Evolutionary conservation across 495 filamentous ascomycete genomes (phyloP).

Genomic region (Penicillium steckii): DNA sequence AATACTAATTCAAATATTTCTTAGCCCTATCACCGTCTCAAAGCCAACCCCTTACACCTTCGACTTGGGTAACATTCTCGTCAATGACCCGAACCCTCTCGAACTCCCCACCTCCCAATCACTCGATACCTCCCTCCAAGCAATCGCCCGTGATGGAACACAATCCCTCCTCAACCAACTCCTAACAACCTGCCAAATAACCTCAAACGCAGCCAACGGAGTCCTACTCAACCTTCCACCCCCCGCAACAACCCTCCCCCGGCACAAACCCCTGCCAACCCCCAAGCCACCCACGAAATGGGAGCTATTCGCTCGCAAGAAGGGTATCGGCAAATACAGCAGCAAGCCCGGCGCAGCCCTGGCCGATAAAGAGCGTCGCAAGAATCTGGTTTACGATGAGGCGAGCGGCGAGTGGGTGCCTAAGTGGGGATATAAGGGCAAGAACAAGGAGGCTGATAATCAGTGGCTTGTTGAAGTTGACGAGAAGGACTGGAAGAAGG

Average conservation of each 20-base stretch:
- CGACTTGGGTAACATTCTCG: slow-evolving; percentile 83
- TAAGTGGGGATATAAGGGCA: slow-evolving; percentile 93
- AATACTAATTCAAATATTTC: slow-evolving; percentile 15
- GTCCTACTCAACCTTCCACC: slow-evolving; percentile 75
- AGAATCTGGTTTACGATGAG: slow-evolving; percentile 83
- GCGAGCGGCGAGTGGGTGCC: slow-evolving; percentile 82
- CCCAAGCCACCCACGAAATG: slow-evolving; percentile 85
- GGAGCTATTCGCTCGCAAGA: slow-evolving; percentile 92
- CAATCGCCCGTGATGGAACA: slow-evolving; percentile 77
- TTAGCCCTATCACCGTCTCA: slow-evolving; percentile 61
- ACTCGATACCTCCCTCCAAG: slow-evolving; percentile 54
- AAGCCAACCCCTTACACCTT: slow-evolving; percentile 90
- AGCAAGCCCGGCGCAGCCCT: slow-evolving; percentile 40
- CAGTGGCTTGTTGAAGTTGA: slow-evolving; percentile 92
- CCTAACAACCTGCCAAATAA: slow-evolving; percentile 78
- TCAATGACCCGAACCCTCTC: slow-evolving; percentile 79
- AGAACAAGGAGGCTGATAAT: slow-evolving; percentile 73
- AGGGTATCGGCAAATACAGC: slow-evolving; percentile 71
- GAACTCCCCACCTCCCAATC: slow-evolving; percentile 37
- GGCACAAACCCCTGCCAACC: slow-evolving; percentile 84
- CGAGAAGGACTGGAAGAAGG: slow-evolving; percentile 67
- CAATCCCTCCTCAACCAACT: slow-evolving; percentile 89
- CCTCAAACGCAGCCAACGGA: slow-evolving; percentile 56
- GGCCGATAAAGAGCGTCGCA: slow-evolving; percentile 62
- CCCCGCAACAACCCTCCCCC: slow-evolving; percentile 66